A percentile compares a stretch with the other conserved stretches of the same genome.
Evolutionary conservation across 2,329 filamentous ascomycete species (phyloP).

Genomic region (Dendryphion nanum): DNA sequence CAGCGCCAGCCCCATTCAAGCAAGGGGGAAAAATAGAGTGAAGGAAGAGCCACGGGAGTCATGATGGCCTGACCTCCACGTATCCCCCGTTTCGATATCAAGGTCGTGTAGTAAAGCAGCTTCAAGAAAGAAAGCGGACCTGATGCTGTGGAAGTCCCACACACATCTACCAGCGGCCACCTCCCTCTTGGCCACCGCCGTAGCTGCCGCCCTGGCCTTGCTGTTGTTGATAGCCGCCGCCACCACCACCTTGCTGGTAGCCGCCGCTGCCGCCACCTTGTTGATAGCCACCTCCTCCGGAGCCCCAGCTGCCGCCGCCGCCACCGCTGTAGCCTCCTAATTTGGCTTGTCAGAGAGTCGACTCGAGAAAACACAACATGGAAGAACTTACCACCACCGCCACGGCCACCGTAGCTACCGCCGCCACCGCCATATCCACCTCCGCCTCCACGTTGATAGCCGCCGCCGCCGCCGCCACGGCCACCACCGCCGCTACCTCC

Average conservation of each 20-base stretch:
- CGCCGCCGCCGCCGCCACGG: constrained; percentile 36
- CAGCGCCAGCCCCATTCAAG: constrained; percentile 24
- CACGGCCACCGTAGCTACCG: constrained; percentile 9
- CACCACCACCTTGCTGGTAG: constrained; percentile 23
- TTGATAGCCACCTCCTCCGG: constrained; percentile 21
- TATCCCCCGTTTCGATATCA: too few relatives aligned
- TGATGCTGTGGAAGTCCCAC: too few relatives aligned
- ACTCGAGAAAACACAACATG: background rate
- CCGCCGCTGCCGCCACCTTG: constrained; percentile 28
- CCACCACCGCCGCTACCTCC: constrained; percentile 54
- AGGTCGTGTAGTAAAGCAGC: too few relatives aligned
- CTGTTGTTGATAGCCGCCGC: constrained; percentile 19
- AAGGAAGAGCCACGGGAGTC: too few relatives aligned
- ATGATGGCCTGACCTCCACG: too few relatives aligned
- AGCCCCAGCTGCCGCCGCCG: constrained; percentile 25
- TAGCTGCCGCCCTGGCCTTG: constrained; percentile 25
- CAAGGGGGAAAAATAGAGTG: too few relatives aligned
- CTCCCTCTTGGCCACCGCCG: too few relatives aligned
- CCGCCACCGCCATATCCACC: constrained; percentile 28
- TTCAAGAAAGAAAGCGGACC: too few relatives aligned
- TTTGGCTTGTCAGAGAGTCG: background rate
- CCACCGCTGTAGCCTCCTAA: background rate
- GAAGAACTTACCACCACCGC: constrained; percentile 10
- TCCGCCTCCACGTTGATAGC: constrained; percentile 20
- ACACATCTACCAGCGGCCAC: constrained; percentile 32